A percentile compares a stretch with the other conserved stretches of the same genome.
Evolutionary conservation across 2,329 filamentous ascomycete species (phyloP).

Genomic region (Diaporthe sp.): DNA sequence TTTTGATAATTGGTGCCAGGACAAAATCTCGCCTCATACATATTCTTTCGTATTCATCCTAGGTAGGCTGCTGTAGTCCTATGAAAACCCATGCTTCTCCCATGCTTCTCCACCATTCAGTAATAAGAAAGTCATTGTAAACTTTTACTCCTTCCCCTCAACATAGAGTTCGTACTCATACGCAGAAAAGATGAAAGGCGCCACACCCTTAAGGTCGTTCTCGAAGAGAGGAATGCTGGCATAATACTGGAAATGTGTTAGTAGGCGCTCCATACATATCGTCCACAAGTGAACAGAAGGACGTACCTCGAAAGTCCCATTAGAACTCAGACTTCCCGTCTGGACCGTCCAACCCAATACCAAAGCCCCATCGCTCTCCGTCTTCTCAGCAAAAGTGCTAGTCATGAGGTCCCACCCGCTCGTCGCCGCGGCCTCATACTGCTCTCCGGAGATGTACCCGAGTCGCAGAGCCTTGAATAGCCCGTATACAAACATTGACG

Average conservation of each 20-base stretch:
- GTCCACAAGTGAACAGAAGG: background rate
- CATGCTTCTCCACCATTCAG: background rate
- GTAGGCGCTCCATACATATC: accelerated
- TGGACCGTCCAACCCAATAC: background rate
- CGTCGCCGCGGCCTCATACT: conserved; percentile 12
- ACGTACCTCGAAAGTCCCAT: conserved; percentile 11
- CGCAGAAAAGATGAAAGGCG: background rate
- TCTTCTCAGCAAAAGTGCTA: conserved; percentile 17
- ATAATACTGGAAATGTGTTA: background rate
- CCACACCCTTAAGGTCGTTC: conserved; percentile 9
- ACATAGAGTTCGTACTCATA: conserved; percentile 19
- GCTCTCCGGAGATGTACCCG: conserved; percentile 46
- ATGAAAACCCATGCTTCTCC: too few relatives aligned
- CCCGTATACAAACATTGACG: conserved; percentile 54
- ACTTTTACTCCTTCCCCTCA: background rate
- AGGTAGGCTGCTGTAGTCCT: background rate
- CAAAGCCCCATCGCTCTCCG: background rate
- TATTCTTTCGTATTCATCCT: background rate
- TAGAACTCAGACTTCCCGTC: conserved; percentile 9
- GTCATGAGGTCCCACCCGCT: conserved; percentile 20
- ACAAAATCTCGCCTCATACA: background rate
- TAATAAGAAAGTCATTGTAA: accelerated
- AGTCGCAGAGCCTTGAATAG: conserved; percentile 53
- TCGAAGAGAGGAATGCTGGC: conserved; percentile 22
- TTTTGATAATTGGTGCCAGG: too few relatives aligned